Evolutionary conservation across 805 yeast species (phyloP), one percentile per base, ranked within the genome.

Genomic region (Metschnikowia baotianmanensis): DNA sequence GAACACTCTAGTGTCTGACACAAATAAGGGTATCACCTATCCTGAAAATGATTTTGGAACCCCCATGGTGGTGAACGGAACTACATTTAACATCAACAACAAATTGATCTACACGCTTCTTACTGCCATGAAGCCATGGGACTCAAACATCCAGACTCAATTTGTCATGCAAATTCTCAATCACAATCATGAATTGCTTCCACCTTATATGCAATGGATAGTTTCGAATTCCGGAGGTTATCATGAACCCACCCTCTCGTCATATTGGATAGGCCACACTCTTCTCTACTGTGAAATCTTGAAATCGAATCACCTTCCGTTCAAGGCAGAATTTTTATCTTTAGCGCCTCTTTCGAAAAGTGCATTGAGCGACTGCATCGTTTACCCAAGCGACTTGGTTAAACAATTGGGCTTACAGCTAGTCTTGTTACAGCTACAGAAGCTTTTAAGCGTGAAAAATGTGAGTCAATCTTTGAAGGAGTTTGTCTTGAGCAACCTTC

Each of bases 211-310:
- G 48, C 67, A 74, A 42, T 73, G 79, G 63, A 53, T 80, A 11
- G 72, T 77, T 2, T 57, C 67, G n/a, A 62, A 65, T 36, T 74
- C 82, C 3, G 79, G 81, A 40, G 89, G 90, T 15, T 68, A 79
- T 15, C 83, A 86, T 55, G 95, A 86, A 46, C 96, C 97, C 0
- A 77, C 82, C 35, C 64, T 84, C 41, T 72, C 91, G 1, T 81
- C 91, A 10, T 87, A 84, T 65, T 90, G 95, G 89, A 70, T 88
- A 34, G 85, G 93, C 6, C 83, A 77, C 61, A 76, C 87, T 1
- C 66, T 82, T 19, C 59, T 87, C 2, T 63, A 82, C 32, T 71
- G 81, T 1, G 77, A 78, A 42, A 69, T 86, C 5, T 70, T 86
- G n/a, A 48, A 45, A 37, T 69, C 71, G 21, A 50, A 81, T 3